phyloP scores from a whole-genome alignment of 495 filamentous ascomycete species.

The Aspergillus affinis region DNA sequence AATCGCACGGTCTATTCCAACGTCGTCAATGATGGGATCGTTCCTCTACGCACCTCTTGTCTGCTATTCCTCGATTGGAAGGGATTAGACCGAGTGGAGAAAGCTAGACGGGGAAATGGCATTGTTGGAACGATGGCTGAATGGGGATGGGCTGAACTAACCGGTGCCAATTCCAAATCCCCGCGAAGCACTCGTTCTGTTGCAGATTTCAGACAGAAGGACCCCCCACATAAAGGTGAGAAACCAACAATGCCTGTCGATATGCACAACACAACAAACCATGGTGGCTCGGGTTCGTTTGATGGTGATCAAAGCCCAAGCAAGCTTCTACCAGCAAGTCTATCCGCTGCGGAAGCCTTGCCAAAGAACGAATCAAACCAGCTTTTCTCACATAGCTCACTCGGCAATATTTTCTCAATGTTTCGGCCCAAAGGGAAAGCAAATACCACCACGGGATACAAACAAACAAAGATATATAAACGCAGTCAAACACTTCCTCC shows the following conservation, averaged over 20 bases:
- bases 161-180: constrained; percentile 68
- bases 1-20: constrained; percentile 96
- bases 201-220: constrained; percentile 26
- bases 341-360: constrained; percentile 4
- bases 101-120: constrained; percentile 87
- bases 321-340: background rate
- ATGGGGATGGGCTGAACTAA: constrained; percentile 95
- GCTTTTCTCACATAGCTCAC: constrained; percentile 40
- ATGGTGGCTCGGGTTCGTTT: background rate
- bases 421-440: constrained; percentile 47
- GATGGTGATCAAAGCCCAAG: background rate
- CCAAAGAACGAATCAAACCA: constrained; percentile 16
- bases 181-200: constrained; percentile 36
- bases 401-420: constrained; percentile 64
- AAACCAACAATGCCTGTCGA: background rate
- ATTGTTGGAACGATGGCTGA: constrained; percentile 87
- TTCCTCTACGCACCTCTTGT: constrained; percentile 91
- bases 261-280: background rate
- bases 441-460: constrained; percentile 33
- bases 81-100: constrained; percentile 88
- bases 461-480: constrained; percentile 71
- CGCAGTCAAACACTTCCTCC: constrained; percentile 70
- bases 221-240: constrained; percentile 33
- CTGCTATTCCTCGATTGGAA: constrained; percentile 97
- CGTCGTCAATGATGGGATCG: constrained; percentile 97